These are phyloP conservation scores for Amanita jacksonii DNA, from an alignment of 768 basidiomycete species.

Conservation along the genomic window DNA sequence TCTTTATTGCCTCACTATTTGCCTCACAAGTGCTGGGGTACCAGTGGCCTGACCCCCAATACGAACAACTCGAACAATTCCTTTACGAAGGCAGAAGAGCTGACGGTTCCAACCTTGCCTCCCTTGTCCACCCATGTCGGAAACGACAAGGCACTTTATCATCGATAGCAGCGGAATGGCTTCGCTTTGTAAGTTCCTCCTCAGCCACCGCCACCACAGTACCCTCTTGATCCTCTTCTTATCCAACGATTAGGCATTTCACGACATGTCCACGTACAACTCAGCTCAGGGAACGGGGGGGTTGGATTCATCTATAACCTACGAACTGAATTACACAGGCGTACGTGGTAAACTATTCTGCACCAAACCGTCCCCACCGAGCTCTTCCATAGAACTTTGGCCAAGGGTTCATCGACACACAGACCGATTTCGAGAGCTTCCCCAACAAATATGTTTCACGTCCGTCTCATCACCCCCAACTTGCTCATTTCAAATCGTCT, in stretches of 20 bases:
- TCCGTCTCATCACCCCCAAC: conserved; percentile 15
- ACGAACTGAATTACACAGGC: conserved; percentile 33
- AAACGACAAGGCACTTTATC: conserved; percentile 19
- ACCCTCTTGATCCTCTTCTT: too few species aligned
- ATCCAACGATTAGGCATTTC: conserved; percentile 29
- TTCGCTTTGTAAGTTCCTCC: conserved; percentile 24
- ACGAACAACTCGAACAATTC: conserved; percentile 26
- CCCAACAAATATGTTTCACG: conserved; percentile 36
- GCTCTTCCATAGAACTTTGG: conserved; percentile 31
- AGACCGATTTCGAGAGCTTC: conserved; percentile 31
- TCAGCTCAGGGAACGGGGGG: conserved; percentile 36
- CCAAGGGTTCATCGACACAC: conserved; percentile 33
- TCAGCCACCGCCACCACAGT: neutral
- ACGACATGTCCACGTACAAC: conserved; percentile 41
- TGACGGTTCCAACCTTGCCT: conserved; percentile 22
- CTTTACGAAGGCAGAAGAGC: conserved; percentile 26
- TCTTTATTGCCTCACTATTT: conserved; percentile 1
- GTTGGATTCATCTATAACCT: conserved; percentile 40
- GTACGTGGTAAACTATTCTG: conserved; percentile 17
- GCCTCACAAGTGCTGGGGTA: conserved; percentile 7
- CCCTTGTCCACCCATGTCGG: conserved; percentile 22
- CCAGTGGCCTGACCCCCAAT: conserved; percentile 26
- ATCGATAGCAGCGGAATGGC: conserved; percentile 30
- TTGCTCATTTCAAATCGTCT: neutral
- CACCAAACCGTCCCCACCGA: neutral